Evolutionary conservation across 352 stramenopile genomes (phyloP).

Genomic region (Globisporangium okanoganense): DNA sequence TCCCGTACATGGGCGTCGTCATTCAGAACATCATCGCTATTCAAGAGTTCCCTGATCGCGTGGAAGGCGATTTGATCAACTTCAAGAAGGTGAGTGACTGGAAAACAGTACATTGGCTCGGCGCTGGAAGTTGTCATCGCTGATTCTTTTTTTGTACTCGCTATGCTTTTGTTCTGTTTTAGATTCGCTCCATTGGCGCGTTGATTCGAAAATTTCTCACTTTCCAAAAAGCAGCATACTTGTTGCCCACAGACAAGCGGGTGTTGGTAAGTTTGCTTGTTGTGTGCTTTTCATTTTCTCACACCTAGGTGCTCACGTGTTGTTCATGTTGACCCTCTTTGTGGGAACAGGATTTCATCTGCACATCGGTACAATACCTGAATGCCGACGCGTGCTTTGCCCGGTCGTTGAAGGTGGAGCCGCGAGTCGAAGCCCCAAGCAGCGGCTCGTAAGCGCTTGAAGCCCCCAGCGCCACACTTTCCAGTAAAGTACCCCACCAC

Average conservation of each 20-base stretch:
- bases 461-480: not conserved
- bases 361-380: constrained; percentile 50
- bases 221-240: constrained; percentile 76
- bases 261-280: constrained; percentile 51
- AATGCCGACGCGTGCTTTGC: constrained; percentile 75
- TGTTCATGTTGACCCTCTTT: constrained; percentile 5
- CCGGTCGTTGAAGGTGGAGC: constrained; percentile 79
- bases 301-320: not conserved
- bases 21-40: constrained; percentile 84
- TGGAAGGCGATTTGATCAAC: constrained; percentile 80
- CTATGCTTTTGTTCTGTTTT: too few relatives aligned
- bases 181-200: constrained; percentile 66
- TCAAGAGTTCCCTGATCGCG: constrained; percentile 76
- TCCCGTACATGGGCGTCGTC: constrained; percentile 83
- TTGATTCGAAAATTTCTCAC: constrained; percentile 56
- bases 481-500: not conserved
- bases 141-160: not conserved
- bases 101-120: not conserved
- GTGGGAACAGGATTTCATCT: constrained; percentile 64
- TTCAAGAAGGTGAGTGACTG: constrained; percentile 82
- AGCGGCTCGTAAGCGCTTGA: constrained; percentile 10
- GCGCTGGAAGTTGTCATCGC: not conserved
- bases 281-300: not conserved
- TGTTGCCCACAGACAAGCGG: constrained; percentile 74
- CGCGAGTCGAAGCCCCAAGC: constrained; percentile 51